phyloP scores from a whole-genome alignment of 805 yeast species.

The Saturnispora sekii region DNA sequence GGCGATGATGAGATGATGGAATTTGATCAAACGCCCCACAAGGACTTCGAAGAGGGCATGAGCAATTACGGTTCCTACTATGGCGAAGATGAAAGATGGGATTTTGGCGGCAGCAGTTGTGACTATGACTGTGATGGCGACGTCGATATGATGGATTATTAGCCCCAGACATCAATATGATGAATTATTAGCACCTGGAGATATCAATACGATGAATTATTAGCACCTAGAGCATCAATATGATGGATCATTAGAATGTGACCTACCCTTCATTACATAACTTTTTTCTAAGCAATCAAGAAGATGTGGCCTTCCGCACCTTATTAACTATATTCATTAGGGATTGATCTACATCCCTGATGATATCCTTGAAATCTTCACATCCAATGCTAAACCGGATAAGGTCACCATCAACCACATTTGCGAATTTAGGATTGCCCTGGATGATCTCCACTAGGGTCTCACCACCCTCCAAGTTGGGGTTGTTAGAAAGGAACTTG shows the following conservation, averaged over 20 bases:
- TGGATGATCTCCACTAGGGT: conserved; percentile 40
- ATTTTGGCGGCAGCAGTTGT: background rate
- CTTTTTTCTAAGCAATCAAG: background rate
- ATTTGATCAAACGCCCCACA: background rate
- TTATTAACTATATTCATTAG: conserved; percentile 18
- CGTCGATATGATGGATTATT: conserved; percentile 5
- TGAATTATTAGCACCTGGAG: background rate
- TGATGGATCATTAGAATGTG: background rate
- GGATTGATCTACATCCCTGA: conserved; percentile 37
- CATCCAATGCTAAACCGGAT: conserved; percentile 45
- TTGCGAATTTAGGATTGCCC: conserved; percentile 20
- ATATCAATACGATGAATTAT: background rate
- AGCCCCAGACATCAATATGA: background rate
- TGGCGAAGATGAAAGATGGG: conserved; percentile 9
- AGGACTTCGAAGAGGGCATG: conserved; percentile 8
- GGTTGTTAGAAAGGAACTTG: conserved; percentile 40
- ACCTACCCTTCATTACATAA: background rate
- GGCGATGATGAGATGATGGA: conserved; percentile 2
- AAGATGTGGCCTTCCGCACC: background rate
- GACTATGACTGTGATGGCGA: conserved; percentile 8
- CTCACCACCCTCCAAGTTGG: conserved; percentile 39
- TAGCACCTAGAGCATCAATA: background rate
- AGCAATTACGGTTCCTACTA: conserved; percentile 14
- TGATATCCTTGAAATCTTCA: conserved; percentile 42
- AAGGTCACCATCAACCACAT: conserved; percentile 17